Base-by-base conservation (phyloP, 306 rosid species). In the Rosa multiflora region DNA sequence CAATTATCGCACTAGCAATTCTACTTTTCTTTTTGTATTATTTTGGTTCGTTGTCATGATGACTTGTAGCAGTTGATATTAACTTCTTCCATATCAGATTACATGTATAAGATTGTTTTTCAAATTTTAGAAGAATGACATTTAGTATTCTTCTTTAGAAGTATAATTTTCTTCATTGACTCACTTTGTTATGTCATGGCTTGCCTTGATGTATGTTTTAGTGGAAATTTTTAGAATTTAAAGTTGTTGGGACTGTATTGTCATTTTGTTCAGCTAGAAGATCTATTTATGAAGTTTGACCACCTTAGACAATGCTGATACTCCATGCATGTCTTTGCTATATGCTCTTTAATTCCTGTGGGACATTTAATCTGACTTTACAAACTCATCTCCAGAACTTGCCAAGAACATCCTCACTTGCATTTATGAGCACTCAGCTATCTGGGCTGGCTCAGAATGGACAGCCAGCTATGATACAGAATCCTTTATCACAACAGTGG, bases 401-500 rank as follows among this genome's bases (percentile, higher is more conserved):
- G 80, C 87, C 95, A 47, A 93, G 96, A 86, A 76, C 94, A n/a
- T 75, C 98, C 8, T 83, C 92, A 74, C 89, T 91, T 75, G 96
- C 96, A 72, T 93, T 89, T 85, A 85, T 93, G 94, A 95, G 78
- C 84, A 74, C 91, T 77, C 99, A 90, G 81, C 84, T 90, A 80
- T 82, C 97, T 66, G 97, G 90, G 74, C 81, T 96, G 86, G 74
- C 94, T 74, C 97, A 93, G 90, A 93, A 91, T 82, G 99, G 98
- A 86, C 98, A 93, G 86, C 87, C 85, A 80, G 89, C 79, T 14
- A 80, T 91, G 89, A 74, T 95, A 49, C 90, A 80, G 82, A 91
- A 86, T 83, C 80, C 98, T 47, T 81, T 96, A 76, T 51, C 98
- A 49, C 97, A 85, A 76, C 98, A 93, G 81, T 91, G 98, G 98